Evolutionary conservation across 495 filamentous ascomycete species (phyloP).

Genomic region (Daldinia caldariorum): DNA sequence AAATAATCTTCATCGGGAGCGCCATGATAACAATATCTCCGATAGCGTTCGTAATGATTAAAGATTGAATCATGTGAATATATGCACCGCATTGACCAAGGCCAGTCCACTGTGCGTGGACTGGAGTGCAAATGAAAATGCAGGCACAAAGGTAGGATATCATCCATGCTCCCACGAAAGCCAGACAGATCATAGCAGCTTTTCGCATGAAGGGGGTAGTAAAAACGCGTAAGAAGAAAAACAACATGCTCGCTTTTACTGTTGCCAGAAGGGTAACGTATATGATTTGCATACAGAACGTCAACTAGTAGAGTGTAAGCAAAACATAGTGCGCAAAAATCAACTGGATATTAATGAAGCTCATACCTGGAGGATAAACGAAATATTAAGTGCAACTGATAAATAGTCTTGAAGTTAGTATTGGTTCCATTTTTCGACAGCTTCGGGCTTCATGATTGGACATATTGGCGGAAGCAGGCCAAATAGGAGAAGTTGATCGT

Average conservation of each 20-base stretch:
- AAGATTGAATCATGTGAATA: constrained; percentile 48
- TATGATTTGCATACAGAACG: constrained; percentile 40
- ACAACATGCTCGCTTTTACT: constrained; percentile 42
- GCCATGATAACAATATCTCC: constrained; percentile 63
- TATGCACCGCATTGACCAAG: constrained; percentile 20
- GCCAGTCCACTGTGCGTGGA: constrained; percentile 39
- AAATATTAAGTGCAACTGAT: constrained; percentile 25
- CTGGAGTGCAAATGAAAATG: constrained; percentile 51
- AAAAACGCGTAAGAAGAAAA: constrained; percentile 49
- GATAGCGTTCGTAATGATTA: constrained; percentile 64
- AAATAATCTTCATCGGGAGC: constrained; percentile 61
- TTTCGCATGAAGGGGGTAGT: constrained; percentile 43
- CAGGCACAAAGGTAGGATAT: constrained; percentile 41
- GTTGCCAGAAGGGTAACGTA: constrained; percentile 40
- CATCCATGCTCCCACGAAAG: constrained; percentile 44
- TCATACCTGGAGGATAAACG: constrained; percentile 37
- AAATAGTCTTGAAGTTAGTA: constrained; percentile 3
- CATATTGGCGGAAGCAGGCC: background rate
- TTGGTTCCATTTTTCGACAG: background rate
- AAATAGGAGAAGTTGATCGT: background rate
- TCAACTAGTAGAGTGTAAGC: constrained; percentile 17
- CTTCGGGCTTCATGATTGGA: background rate
- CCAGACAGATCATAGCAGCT: constrained; percentile 43
- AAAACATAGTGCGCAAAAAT: background rate
- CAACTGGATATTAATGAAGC: background rate